Base-by-base conservation (phyloP, 2,329 filamentous ascomycete genomes). In the Nemania abortiva region DNA sequence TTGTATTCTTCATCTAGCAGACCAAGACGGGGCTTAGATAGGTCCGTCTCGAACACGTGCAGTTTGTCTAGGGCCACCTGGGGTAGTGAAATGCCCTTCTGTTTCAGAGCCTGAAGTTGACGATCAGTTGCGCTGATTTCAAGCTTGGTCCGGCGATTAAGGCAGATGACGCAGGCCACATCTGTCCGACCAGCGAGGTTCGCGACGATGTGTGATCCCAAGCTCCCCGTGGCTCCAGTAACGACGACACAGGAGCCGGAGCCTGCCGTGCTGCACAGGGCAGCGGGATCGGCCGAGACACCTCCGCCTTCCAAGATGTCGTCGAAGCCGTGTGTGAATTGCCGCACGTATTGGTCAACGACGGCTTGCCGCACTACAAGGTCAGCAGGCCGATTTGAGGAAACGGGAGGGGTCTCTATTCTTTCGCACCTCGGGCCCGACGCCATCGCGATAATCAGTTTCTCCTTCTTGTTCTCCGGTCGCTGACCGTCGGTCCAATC, bases 1-100 rank as follows among this genome's bases (percentile, higher is more conserved):
- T 75, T 49, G 70, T 88, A 87, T 1, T 80, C 76, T 3, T 72
- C 49, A 0, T 65, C 18, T 0, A 76, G 24, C 0, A 89, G 77
- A 0, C 85, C 86, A 0, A 88, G 79, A 2, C 72, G 63, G 0
- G 80, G 76, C 37, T 84, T 82, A 0, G 78, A 73, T 0, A 77
- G 80, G 68, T 86, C 82, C 0, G 81, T 80, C 49, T 83, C 79
- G 22, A 84, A 68, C 0, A 84, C 79, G 2, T 53, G 60, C 0
- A 87, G 57, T 70, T 86, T 87, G 0, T 49, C 34, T 4, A 65
- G 45, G 11, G 45, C 10, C 6, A 4, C 31, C 29, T 27, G 34
- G 13, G 31, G n/a, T 0, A 75, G 42, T 0, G 31, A 5, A 52
- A 76, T 73, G 10, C 71, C 72, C 24, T 53, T 60, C 11, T 61